A percentile compares a stretch with the other conserved stretches of the same genome.
phyloP scores from a whole-genome alignment of 2,329 filamentous ascomycete genomes.

The Arachnopeziza araneosa region DNA sequence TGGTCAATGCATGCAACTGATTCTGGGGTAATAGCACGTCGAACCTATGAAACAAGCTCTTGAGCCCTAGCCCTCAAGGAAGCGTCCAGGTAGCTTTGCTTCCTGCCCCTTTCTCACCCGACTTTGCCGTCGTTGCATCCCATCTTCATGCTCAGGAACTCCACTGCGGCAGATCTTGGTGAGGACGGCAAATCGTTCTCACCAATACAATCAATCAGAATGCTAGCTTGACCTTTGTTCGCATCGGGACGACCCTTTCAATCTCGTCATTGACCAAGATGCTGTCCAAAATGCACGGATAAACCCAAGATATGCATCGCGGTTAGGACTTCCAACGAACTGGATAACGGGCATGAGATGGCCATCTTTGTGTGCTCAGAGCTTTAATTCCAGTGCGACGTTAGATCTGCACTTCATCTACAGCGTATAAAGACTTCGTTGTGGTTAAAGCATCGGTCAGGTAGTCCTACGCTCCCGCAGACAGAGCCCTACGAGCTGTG shows the following conservation, averaged over 20 bases:
- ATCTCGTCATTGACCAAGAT: neutral
- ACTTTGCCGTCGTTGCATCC: neutral
- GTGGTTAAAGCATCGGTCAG: neutral
- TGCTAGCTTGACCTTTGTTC: neutral
- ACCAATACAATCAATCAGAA: neutral
- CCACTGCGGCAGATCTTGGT: neutral
- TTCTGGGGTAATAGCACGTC: neutral
- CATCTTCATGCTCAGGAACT: neutral
- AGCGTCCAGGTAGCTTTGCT: neutral
- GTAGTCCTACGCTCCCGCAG: too few relatives aligned
- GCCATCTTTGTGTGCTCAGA: neutral
- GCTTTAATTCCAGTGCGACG: neutral
- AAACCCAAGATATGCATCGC: neutral
- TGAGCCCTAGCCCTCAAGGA: slow-evolving; percentile 2
- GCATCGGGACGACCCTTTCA: neutral
- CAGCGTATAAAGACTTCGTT: neutral
- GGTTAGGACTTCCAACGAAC: neutral
- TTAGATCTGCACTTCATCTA: neutral
- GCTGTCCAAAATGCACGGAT: neutral
- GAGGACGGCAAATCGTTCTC: neutral
- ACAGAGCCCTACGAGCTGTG: neutral
- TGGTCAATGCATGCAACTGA: slow-evolving; percentile 4
- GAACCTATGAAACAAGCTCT: slow-evolving; percentile 8
- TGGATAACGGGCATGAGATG: neutral
- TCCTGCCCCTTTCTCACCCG: slow-evolving; percentile 1